Evolutionary conservation across 1,284 basidiomycete species (phyloP), one percentile per base, ranked within the genome.

Genomic region (Blastosporella zonata): DNA sequence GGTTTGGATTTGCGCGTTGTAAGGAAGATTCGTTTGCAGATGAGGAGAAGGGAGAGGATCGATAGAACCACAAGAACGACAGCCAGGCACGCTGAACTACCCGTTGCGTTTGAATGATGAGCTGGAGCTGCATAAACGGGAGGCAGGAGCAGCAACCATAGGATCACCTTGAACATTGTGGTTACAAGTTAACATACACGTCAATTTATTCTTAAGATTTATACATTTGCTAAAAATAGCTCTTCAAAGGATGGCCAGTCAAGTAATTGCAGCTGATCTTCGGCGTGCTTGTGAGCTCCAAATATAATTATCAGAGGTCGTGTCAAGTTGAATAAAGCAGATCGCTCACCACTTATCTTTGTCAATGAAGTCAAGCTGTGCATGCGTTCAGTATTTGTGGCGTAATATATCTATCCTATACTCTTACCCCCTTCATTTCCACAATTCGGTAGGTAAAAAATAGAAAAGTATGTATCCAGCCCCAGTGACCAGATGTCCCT

Each of bases 361-460:
- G 59, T 77, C 74, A 36, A 73, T 21, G 46, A 56, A 70, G 60
- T 77, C 71, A 20, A 75, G 68, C 67, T 69, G 22, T 31, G 9
- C 17, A 18, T 13, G 33, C 8, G 9, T 25, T 22, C 12, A 39
- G 42, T 28, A 20, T 27, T 6, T 6, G 39, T 45, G 37, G 42
- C 31, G 29, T 8, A 41, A 44, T 29, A 22, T 5, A 15, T 33
- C n/a, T n/a, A n/a, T 17, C 13, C 38, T n/a, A 22, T 21, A 8
- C 6, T 53, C 71, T 60, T 53, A 78, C 72, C 6, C 80, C 79
- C 56, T 76, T 78, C 53, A 76, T 77, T 60, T 82, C 78, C 3
- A 73, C 55, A 0, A 72, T 54, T 31, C 60, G 68, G 49, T 73
- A n/a, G n/a, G n/a, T 71, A 46, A 82, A 58, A 61, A 77, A 75